Evolutionary conservation across 805 yeast species (phyloP), one percentile per base, ranked within the genome.

Genomic region (Ogataea parapolymorpha): DNA sequence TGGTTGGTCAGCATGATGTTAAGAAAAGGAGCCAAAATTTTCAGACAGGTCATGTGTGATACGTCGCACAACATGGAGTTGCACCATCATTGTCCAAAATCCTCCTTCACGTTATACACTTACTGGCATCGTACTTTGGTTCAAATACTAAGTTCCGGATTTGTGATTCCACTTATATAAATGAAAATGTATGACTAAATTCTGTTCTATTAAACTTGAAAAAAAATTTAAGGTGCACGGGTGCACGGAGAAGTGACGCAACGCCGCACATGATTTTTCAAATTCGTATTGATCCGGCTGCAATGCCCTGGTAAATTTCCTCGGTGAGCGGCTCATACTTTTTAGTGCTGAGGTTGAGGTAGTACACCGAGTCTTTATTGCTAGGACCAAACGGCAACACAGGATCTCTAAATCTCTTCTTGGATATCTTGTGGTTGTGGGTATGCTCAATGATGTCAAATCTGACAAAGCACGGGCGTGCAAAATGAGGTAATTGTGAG

Each of bases 401-500:
- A 45, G 85, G 89, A 50, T 81, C 76, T 61, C 83, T 79, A 58
- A 78, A 85, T 24, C 66, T 63, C 54, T 78, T 80, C 62, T 85
- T 85, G 10, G 83, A 75, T 11, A 90, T 78, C 67, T 90, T 90
- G 64, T 86, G 90, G 59, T 85, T 91, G 49, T 86, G 91, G 3
- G 86, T 79, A 34, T 79, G 75, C 51, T 75, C 74, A 45, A 89
- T 81, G 25, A 66, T 59, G 29, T 78, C 82, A 55, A 88, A 75
- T 59, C 88, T 85, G 38, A 88, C 63, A 57, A 90, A 88, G 27
- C 82, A 72, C 0, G 98, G 98, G 26, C 87, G 70, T 0, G 97
- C 95, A 65, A 85, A 90, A 53, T 75, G 79, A 17, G 97, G 96
- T 45, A 90, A 70, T 25, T 75, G 68, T 20, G 59, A 49, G 33